Base-by-base conservation (phyloP, 345 rosid genomes). In the Citrus mangshanensis region DNA sequence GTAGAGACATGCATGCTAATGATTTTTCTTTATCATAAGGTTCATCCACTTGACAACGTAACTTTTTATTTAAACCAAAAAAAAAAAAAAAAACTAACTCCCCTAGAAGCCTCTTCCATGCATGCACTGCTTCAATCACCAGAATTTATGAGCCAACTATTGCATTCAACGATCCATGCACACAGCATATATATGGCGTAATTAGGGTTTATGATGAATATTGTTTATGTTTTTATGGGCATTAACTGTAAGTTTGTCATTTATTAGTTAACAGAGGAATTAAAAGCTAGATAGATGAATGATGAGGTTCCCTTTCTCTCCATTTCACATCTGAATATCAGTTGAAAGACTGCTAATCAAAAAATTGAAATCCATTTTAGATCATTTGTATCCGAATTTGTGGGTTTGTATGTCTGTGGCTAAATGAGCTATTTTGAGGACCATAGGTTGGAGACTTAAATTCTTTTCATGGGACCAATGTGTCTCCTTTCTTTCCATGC, bases 381-480 rank as follows among this genome's bases (percentile, higher is more conserved):
- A 73, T 78, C 81, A 73, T 46, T 46, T 46, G 10, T 68, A 79
- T 25, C 54, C 18, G 68, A 83, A 78, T 46, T 69, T 66, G 74
- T 71, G 82, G 78, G 79, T 61, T 79, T 72, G 83, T 54, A 34
- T 55, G 75, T 78, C 74, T 69, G 54, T 79, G 85, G 72, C 78
- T 68, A 82, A 66, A 64, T 66, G 76, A 78, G 64, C 81, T 34
- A 60, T 64, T 67, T 42, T 74, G 46, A 77, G 91, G 89, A 59
- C 86, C 88, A 59, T 70, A 74, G 77, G 85, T 69, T 83, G 85
- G 85, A 70, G 55, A 68, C 77, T 77, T 56, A 27, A 27, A 75
- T 84, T 80, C 83, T 81, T 70, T 79, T 79, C 85, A 78, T 80
- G 86, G 89, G 86, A 74, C 89, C 89, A 55, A 74, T 74, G 51